Base-by-base conservation (phyloP, 768 basidiomycete species). In the Collybia sp. region DNA sequence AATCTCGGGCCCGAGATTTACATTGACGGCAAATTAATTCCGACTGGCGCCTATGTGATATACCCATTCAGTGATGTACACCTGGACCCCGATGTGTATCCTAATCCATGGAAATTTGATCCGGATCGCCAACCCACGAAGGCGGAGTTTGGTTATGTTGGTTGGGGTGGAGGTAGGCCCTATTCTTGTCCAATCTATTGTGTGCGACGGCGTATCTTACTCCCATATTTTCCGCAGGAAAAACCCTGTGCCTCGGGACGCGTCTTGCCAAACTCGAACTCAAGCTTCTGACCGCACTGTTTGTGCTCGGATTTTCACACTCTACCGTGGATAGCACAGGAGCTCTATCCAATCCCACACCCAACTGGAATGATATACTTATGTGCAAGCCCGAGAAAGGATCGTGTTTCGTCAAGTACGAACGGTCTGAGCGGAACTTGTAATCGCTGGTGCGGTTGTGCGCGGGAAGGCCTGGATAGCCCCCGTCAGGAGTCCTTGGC, bases 11-110 rank as follows among this genome's bases (percentile, higher is more conserved):
- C 83, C 53, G 82, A 85, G 47, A 64, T 80, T 31, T 72, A 80
- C 54, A 82, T 90, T 53, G 77, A 82, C 64, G 78, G 78, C 50
- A 85, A 82, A 63, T 65, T 73, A 33, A 76, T 90, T 25, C 85
- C 85, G 30, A 80, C 82, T 16, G 87, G 85, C 46, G 77, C 85
- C 44, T 88, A 85, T 57, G 77, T 87, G 40, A 72, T 88, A 37
- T 89, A 88, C 65, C 87, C 86, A 37, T 88, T 88, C 63, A 84
- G 82, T 60, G 83, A 85, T 57, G 81, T 88, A 36, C 87, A 90
- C 65, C 77, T 89, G 32, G 75, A 88, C 62, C 72, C 82, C 34
- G 71, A 75, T 49, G 62, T 89, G 16, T 90, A 89, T 61, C 77
- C 80, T 40, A 77, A 88, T 60, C 87, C 87, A 33, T 86, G 84